phyloP scores from a whole-genome alignment of 2,329 filamentous ascomycete species.

The Neocatenulostroma microsporum region DNA sequence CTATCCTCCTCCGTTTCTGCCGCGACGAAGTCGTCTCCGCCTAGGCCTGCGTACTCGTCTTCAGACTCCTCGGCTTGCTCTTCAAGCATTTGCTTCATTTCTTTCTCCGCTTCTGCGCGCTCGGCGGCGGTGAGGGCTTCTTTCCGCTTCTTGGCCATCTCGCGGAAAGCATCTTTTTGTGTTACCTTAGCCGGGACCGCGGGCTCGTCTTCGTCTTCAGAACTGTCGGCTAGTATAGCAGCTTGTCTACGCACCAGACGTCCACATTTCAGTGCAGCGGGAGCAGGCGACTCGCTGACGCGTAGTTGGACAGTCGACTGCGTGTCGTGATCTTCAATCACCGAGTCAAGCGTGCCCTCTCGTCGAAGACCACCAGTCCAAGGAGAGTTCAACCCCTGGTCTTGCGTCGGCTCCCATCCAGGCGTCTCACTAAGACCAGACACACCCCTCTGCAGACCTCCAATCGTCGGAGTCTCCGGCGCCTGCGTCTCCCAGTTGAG shows the following conservation, averaged over 20 bases:
- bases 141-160: conserved; percentile 59
- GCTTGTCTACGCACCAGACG: conserved; percentile 40
- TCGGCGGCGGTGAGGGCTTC: conserved; percentile 33
- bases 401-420: conserved; percentile 30
- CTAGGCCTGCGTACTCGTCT: conserved; percentile 92
- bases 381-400: conserved; percentile 23
- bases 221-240: conserved; percentile 37
- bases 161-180: conserved; percentile 53
- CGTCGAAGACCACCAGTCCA: conserved; percentile 16
- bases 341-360: conserved; percentile 14
- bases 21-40: conserved; percentile 75
- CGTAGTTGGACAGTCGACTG: conserved; percentile 27
- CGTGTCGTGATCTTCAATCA: conserved; percentile 22
- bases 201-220: conserved; percentile 22
- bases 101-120: conserved; percentile 54
- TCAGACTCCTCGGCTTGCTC: conserved; percentile 97
- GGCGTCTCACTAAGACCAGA: conserved; percentile 25
- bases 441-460: conserved; percentile 12
- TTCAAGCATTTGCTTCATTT: conserved; percentile 83
- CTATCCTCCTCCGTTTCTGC: conserved; percentile 68
- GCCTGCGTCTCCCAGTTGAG: conserved; percentile 29
- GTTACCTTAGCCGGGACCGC: conserved; percentile 28
- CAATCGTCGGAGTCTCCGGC: conserved; percentile 23
- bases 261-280: conserved; percentile 45
- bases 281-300: conserved; percentile 25